Conservation (phyloP, 257 asterid genomes). For the Solanum phureja region DNA sequence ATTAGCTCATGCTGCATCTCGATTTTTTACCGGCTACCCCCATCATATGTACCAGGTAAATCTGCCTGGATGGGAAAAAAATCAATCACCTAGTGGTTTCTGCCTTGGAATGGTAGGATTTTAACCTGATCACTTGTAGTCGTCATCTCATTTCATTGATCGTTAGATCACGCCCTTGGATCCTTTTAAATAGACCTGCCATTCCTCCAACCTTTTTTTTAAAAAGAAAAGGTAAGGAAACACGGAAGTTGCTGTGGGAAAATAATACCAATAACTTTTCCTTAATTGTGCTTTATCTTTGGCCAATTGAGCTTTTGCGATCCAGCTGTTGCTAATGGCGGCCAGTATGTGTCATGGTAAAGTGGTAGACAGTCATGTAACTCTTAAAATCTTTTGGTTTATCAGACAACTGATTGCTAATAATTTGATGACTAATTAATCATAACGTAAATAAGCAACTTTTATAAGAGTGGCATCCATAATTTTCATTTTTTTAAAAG, state of each 20-base stretch:
- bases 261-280: not conserved
- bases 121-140: not conserved
- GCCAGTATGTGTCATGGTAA: not conserved
- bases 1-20: not conserved
- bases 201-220: not conserved
- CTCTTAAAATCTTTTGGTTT: not conserved
- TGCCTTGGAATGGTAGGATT: not conserved
- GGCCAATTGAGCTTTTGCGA: not conserved
- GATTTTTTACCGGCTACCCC: not conserved
- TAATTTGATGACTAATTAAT: not conserved
- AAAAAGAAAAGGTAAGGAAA: not conserved
- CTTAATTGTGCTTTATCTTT: not conserved
- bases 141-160: not conserved
- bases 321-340: not conserved
- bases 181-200: not conserved
- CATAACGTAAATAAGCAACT: not conserved
- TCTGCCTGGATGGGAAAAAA: not conserved
- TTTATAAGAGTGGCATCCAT: not conserved
- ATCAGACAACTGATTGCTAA: not conserved
- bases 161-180: not conserved
- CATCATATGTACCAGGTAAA: not conserved
- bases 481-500: not conserved
- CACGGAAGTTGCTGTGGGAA: not conserved
- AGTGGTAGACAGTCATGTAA: not conserved
- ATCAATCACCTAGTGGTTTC: not conserved